Percentiles rank a stretch among this genome's conserved stretches.
Evolutionary conservation across 805 yeast species (phyloP).

Genomic region (Metschnikowia lachancei): DNA sequence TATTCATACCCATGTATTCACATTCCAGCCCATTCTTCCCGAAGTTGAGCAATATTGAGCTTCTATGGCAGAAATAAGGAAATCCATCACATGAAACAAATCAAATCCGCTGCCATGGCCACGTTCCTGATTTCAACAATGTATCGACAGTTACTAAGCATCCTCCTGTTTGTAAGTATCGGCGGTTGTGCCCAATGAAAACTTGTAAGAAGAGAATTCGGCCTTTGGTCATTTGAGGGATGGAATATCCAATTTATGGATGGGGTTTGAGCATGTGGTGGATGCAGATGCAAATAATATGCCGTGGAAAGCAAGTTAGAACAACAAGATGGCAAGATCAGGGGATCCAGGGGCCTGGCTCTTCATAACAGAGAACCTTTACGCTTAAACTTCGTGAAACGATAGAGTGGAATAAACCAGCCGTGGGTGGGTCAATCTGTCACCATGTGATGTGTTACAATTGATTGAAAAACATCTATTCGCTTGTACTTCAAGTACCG

Average conservation of each 20-base stretch:
- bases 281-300: conserved; percentile 90
- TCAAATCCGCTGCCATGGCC: conserved; percentile 85
- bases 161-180: conserved; percentile 75
- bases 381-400: conserved; percentile 54
- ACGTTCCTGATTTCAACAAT: conserved; percentile 58
- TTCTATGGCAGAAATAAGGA: too few relatives aligned
- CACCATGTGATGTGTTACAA: too few relatives aligned
- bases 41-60: too few relatives aligned
- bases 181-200: conserved; percentile 70
- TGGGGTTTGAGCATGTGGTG: conserved; percentile 89
- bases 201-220: conserved; percentile 78
- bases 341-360: conserved; percentile 89
- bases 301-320: conserved; percentile 90
- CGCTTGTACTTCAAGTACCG: too few relatives aligned
- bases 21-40: too few relatives aligned
- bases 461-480: too few relatives aligned
- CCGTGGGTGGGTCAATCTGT: too few relatives aligned
- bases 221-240: conserved; percentile 97
- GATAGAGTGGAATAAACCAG: too few relatives aligned
- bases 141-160: conserved; percentile 70
- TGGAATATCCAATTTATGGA: conserved; percentile 91
- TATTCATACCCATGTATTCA: too few relatives aligned
- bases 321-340: conserved; percentile 78
- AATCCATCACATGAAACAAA: too few relatives aligned
- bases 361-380: conserved; percentile 78